phyloP scores from a whole-genome alignment of 352 stramenopile genomes.

The Phytophthora sp. region DNA sequence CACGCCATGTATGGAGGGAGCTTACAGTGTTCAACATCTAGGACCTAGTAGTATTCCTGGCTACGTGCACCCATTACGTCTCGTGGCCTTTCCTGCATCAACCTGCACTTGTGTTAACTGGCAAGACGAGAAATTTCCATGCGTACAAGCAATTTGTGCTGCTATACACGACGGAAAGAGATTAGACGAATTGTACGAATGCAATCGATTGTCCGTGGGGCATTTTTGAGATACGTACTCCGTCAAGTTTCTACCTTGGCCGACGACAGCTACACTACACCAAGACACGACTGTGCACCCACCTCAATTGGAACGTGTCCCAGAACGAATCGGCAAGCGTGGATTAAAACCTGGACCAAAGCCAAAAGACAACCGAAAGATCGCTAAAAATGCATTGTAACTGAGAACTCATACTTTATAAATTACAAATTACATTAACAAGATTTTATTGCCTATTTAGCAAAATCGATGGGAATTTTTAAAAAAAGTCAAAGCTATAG shows the following conservation, averaged over 20 bases:
- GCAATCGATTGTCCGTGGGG: not conserved
- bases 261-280: not conserved
- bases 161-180: not conserved
- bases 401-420: too few relatives aligned
- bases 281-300: not conserved
- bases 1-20: not conserved
- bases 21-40: not conserved
- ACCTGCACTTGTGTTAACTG: conserved; percentile 16
- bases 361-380: not conserved
- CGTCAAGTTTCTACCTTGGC: conserved; percentile 6
- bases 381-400: not conserved
- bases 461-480: too few relatives aligned
- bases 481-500: too few relatives aligned
- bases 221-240: conserved; percentile 10
- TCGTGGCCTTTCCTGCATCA: not conserved
- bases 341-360: not conserved
- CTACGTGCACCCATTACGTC: conserved; percentile 1
- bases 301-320: not conserved
- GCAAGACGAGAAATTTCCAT: conserved; percentile 14
- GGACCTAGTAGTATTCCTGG: not conserved
- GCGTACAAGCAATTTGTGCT: conserved; percentile 8
- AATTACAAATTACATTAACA: too few relatives aligned
- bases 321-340: not conserved
- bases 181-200: conserved; percentile 7
- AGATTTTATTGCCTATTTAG: too few relatives aligned